A percentile compares a stretch with the other conserved stretches of the same genome.
phyloP scores from a whole-genome alignment of 1,139 yeast species.

The Yamadazyma conglobata region DNA sequence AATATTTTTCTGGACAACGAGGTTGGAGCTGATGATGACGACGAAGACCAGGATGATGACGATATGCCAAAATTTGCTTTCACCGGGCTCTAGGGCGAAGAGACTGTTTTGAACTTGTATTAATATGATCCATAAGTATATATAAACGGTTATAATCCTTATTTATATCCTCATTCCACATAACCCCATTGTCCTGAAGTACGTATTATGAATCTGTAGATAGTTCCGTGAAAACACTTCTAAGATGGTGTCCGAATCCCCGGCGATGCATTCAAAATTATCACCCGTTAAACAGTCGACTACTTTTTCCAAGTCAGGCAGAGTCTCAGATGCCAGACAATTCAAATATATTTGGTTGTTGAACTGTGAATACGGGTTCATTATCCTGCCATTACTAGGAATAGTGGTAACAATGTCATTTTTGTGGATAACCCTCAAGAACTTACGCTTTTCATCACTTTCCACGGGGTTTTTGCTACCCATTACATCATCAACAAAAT shows the following conservation, averaged over 20 bases:
- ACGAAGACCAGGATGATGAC: conserved; percentile 32
- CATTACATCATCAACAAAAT: conserved; percentile 35
- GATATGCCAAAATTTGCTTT: conserved; percentile 41
- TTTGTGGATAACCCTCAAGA: conserved; percentile 43
- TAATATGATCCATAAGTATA: conserved; percentile 1
- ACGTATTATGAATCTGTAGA: conserved; percentile 43
- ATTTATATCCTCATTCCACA: conserved; percentile 36
- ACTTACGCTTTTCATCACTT: conserved; percentile 25
- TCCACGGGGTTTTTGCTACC: conserved; percentile 24
- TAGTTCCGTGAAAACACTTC: conserved; percentile 21
- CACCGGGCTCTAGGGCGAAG: conserved; percentile 8
- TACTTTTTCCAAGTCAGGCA: conserved; percentile 28
- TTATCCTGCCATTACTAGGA: conserved; percentile 28
- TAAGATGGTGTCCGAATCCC: conserved; percentile 25
- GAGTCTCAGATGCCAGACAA: conserved; percentile 25
- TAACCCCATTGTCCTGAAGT: conserved; percentile 45
- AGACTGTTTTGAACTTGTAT: no score
- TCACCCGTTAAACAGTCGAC: conserved; percentile 31
- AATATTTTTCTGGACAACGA: neutral
- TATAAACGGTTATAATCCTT: no score
- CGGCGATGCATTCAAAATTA: conserved; percentile 35
- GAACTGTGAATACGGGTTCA: conserved; percentile 35
- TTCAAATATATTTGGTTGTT: conserved; percentile 46
- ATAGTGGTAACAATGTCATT: conserved; percentile 44
- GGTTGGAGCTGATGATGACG: conserved; percentile 19